These are phyloP conservation scores for Lepiota brunneoincarnata DNA, from an alignment of 768 basidiomycete genomes.

Conservation along the genomic window DNA sequence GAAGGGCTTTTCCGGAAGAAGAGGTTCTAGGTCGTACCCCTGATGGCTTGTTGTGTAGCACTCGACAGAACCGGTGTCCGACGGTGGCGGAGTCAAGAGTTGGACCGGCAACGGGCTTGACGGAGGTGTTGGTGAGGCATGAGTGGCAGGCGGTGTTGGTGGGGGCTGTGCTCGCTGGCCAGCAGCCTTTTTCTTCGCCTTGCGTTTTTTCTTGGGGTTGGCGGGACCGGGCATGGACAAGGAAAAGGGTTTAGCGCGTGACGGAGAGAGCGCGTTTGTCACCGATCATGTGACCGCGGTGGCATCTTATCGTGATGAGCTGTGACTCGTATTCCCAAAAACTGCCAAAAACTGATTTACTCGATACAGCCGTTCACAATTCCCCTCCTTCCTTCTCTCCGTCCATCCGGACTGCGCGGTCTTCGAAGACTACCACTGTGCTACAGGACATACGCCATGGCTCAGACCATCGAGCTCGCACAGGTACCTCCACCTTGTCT, in stretches of 20 bases:
- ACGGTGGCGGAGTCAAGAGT: not conserved
- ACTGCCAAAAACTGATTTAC: constrained; percentile 14
- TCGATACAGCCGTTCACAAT: constrained; percentile 16
- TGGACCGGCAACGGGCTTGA: not conserved
- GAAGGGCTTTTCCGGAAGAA: constrained; percentile 45
- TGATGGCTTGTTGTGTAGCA: constrained; percentile 7
- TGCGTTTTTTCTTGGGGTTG: constrained; percentile 39
- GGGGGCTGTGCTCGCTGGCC: not conserved
- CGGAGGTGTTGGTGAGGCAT: not conserved
- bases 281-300: no score
- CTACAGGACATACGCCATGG: constrained; percentile 31
- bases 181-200: constrained; percentile 14
- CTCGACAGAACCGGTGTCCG: not conserved
- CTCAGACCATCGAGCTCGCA: constrained; percentile 63
- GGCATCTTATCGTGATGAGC: no score
- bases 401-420: constrained; percentile 16
- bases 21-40: constrained; percentile 11
- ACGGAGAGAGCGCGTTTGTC: not conserved
- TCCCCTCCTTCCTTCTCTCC: constrained; percentile 6
- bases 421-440: not conserved
- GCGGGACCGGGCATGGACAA: constrained; percentile 58
- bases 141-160: not conserved
- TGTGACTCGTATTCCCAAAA: no score
- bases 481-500: constrained; percentile 38
- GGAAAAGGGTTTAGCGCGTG: not conserved